These are phyloP conservation scores for Cordyceps cateniannulata DNA, from an alignment of 2,329 filamentous ascomycete species.

Conservation along the genomic window DNA sequence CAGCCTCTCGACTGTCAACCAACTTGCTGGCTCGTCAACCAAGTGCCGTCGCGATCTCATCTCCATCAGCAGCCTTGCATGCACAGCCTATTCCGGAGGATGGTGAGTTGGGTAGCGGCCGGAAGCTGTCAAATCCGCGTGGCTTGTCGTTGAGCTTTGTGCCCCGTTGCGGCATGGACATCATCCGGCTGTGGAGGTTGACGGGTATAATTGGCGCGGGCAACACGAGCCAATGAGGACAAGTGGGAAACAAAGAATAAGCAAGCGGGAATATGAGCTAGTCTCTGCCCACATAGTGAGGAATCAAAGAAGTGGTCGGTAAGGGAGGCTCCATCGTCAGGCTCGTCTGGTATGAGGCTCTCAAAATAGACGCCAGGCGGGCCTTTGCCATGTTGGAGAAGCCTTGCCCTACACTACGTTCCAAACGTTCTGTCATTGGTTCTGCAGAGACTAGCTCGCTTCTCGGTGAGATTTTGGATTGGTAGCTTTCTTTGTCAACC, in stretches of 20 bases:
- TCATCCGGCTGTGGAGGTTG: not conserved
- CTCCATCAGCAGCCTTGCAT: not conserved
- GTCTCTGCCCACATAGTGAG: not conserved
- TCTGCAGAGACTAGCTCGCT: not conserved
- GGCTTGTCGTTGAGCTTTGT: not conserved
- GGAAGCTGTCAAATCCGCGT: not conserved
- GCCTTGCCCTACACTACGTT: not conserved
- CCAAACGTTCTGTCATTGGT: not conserved
- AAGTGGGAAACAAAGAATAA: not conserved
- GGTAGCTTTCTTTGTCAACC: not conserved
- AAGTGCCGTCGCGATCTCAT: not conserved
- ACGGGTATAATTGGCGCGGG: not conserved
- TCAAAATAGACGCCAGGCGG: not conserved
- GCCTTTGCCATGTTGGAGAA: not conserved
- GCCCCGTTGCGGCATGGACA: not conserved
- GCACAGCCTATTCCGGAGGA: not conserved
- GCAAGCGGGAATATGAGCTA: not conserved
- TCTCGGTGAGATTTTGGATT: not conserved
- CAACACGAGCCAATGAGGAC: not conserved
- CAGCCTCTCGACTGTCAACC: not conserved
- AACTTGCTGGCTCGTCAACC: not conserved
- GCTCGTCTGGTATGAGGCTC: not conserved
- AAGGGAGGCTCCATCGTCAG: not conserved
- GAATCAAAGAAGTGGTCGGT: not conserved
- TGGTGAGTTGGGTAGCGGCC: not conserved